phyloP scores from a whole-genome alignment of 352 stramenopile genomes.

The Pythium oligandrum region DNA sequence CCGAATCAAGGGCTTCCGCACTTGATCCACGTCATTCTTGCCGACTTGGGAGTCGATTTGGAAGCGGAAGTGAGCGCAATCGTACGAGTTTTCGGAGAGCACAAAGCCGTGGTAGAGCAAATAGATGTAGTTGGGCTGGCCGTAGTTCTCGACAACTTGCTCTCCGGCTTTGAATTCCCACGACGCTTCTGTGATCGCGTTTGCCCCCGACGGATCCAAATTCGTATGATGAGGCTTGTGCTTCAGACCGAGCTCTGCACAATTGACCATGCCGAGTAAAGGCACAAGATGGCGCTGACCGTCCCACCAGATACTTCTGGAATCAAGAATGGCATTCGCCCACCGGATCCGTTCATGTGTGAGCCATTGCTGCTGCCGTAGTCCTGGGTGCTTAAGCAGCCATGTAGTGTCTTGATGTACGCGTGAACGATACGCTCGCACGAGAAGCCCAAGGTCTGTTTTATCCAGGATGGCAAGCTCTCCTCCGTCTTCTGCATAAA shows the following conservation, averaged over 20 bases:
- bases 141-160: slow-evolving; percentile 92
- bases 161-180: slow-evolving; percentile 57
- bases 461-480: slow-evolving; percentile 1
- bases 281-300: slow-evolving; percentile 88
- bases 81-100: slow-evolving; percentile 66
- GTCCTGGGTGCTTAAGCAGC: no score
- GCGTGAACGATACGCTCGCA: slow-evolving; percentile 18
- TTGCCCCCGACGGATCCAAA: slow-evolving; percentile 18
- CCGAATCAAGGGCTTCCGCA: slow-evolving; percentile 10
- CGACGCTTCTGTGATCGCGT: slow-evolving; percentile 69
- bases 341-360: slow-evolving; percentile 64
- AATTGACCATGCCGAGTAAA: slow-evolving; percentile 95
- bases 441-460: slow-evolving; percentile 6
- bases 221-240: slow-evolving; percentile 53
- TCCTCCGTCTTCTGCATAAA: slow-evolving; percentile 21
- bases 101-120: slow-evolving; percentile 91
- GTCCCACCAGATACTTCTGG: slow-evolving; percentile 92
- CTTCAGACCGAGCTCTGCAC: slow-evolving; percentile 33
- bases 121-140: slow-evolving; percentile 92
- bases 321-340: slow-evolving; percentile 86
- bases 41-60: slow-evolving; percentile 14
- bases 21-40: not conserved
- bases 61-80: slow-evolving; percentile 75
- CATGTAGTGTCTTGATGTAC: not conserved
- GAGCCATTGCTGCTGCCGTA: slow-evolving; percentile 28